Conservation (phyloP, 306 rosid species). For the cucumber (Cucumis sativus) region Cucumber_9930_V3 NC_026661.2:21870501-21871000, state of each 20-base stretch:
- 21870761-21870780: background rate
- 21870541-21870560: slow-evolving; percentile 34
- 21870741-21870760: background rate
- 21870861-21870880: slow-evolving; percentile 41
- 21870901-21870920: slow-evolving; percentile 18
- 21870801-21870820: slow-evolving; percentile 31
- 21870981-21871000: slow-evolving; percentile 24
- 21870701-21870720: slow-evolving; percentile 51
- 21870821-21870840: slow-evolving; percentile 38
- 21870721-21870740: slow-evolving; percentile 13
- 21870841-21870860: slow-evolving; percentile 30
- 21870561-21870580: slow-evolving; percentile 50
- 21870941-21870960: slow-evolving; percentile 33
- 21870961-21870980: slow-evolving; percentile 28
- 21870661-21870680: slow-evolving; percentile 4
- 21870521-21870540: background rate
- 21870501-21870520: background rate
- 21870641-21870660: slow-evolving; percentile 4
- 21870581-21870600: slow-evolving; percentile 41
- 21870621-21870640: slow-evolving; percentile 38
- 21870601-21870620: slow-evolving; percentile 28
- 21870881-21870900: slow-evolving; percentile 30
- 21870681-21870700: slow-evolving; percentile 6
- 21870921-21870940: slow-evolving; percentile 23
- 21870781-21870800: slow-evolving; percentile 44